phyloP scores from a whole-genome alignment of 2,329 filamentous ascomycete genomes.

The Fusarium palustre region DNA sequence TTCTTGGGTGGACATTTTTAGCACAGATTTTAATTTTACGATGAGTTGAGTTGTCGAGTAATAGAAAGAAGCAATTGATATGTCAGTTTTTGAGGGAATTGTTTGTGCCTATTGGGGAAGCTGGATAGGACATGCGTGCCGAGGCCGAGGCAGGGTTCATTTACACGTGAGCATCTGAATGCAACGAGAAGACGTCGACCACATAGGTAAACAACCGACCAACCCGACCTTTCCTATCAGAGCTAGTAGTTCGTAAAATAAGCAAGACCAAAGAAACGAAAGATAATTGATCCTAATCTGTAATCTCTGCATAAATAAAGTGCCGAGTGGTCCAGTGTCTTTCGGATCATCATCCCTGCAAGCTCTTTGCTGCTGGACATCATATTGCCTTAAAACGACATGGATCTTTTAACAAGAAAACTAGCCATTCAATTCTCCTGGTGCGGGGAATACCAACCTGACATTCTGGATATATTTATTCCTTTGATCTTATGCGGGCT shows the following conservation, averaged over 20 bases:
- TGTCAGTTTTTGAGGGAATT: conserved; percentile 23
- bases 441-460: background rate
- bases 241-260: background rate
- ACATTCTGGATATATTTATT: no score
- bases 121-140: conserved; percentile 16
- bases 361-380: background rate
- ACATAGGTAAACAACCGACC: background rate
- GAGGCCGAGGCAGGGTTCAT: conserved; percentile 28
- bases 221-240: conserved; percentile 5
- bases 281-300: background rate
- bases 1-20: conserved; percentile 30
- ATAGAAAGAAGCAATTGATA: conserved; percentile 18
- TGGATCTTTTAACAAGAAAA: background rate
- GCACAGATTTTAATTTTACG: conserved; percentile 34
- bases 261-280: background rate
- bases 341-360: background rate
- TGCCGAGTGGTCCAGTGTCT: background rate
- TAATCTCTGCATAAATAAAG: conserved; percentile 3
- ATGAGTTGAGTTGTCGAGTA: conserved; percentile 22
- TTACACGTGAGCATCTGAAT: conserved; percentile 23
- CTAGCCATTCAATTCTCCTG: accelerated
- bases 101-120: conserved; percentile 26
- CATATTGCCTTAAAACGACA: background rate
- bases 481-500: no score
- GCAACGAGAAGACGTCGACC: conserved; percentile 23